Evolutionary conservation across 257 asterid genomes (phyloP).

Genomic region (Solanum etuberosum): DNA sequence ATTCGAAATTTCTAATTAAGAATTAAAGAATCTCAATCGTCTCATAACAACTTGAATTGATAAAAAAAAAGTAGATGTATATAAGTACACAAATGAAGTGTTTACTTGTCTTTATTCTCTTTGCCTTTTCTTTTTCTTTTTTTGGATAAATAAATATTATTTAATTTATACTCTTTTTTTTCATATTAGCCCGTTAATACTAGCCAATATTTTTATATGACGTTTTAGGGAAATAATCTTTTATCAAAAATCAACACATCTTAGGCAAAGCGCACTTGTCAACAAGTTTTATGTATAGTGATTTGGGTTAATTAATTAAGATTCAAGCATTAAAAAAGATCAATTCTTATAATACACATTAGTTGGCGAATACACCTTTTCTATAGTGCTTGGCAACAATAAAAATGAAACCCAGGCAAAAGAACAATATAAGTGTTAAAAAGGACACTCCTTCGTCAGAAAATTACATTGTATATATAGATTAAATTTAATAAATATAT

Average conservation of each 20-base stretch:
- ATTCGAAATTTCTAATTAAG: rapidly evolving
- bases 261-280: background rate
- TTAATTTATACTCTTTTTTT: too few relatives aligned
- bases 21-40: rapidly evolving
- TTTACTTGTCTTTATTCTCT: background rate
- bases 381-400: background rate
- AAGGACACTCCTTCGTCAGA: too few relatives aligned
- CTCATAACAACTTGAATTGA: rapidly evolving
- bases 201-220: background rate
- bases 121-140: background rate
- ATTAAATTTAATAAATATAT: too few relatives aligned
- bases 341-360: background rate
- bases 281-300: background rate
- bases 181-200: background rate
- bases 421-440: too few relatives aligned
- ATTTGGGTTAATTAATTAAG: background rate
- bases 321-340: background rate
- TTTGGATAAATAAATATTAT: too few relatives aligned
- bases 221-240: background rate
- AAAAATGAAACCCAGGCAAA: background rate
- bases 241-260: background rate
- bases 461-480: too few relatives aligned
- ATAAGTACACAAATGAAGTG: background rate
- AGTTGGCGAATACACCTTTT: background rate
- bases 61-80: too few relatives aligned